phyloP scores from a whole-genome alignment of 2,329 filamentous ascomycete species.

The Sporothrix curviconia region DNA sequence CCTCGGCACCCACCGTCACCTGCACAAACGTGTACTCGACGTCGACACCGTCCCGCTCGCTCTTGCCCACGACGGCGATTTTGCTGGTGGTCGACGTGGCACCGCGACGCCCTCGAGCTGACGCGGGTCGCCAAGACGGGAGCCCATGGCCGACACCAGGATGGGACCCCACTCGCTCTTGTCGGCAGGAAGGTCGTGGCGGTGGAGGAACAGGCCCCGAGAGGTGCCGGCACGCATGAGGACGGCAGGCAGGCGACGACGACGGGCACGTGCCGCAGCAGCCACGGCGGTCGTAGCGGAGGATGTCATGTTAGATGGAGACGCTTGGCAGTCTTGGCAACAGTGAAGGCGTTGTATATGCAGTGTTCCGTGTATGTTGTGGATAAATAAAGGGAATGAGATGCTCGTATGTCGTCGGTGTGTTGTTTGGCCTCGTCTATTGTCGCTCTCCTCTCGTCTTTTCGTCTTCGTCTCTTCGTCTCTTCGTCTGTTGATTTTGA shows the following conservation, averaged over 20 bases:
- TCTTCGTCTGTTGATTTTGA: no score
- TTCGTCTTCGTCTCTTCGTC: no score
- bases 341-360: neutral
- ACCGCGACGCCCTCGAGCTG: conserved; percentile 57
- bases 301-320: no score
- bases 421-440: neutral
- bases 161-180: conserved; percentile 42
- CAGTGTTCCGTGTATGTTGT: no score
- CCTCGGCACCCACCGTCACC: conserved; percentile 48
- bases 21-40: conserved; percentile 60
- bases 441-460: no score
- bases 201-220: conserved; percentile 52
- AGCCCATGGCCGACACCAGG: conserved; percentile 49
- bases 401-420: no score
- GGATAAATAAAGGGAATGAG: no score
- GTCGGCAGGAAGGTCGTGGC: conserved; percentile 43
- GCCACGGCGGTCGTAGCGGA: neutral
- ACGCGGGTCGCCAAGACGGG: conserved; percentile 45
- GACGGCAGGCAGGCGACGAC: conserved; percentile 37
- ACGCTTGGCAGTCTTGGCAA: neutral
- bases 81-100: conserved; percentile 57
- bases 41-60: conserved; percentile 38
- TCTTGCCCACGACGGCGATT: conserved; percentile 48
- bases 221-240: conserved; percentile 60
- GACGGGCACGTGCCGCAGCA: neutral